Percentiles rank a stretch among this genome's conserved stretches.
Evolutionary conservation across 2,329 filamentous ascomycete genomes (phyloP).

Genomic region (Penicillium hesseltinei): DNA sequence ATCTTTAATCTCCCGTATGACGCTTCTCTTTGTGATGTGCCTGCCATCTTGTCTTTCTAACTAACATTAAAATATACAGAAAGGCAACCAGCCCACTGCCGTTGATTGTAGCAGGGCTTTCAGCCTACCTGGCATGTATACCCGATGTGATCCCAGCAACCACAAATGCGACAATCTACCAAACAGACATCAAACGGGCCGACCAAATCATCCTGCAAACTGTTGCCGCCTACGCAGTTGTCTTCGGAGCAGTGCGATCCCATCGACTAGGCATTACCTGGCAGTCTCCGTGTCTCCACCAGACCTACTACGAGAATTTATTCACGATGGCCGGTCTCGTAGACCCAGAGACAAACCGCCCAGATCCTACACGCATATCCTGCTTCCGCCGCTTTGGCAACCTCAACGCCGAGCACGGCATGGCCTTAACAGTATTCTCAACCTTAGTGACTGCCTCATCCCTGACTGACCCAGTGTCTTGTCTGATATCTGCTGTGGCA

Average conservation of each 20-base stretch:
- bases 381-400: conserved; percentile 56
- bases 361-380: conserved; percentile 48
- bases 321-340: conserved; percentile 55
- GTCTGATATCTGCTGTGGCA: conserved; percentile 53
- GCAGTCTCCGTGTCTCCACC: conserved; percentile 32
- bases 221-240: conserved; percentile 26
- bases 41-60: not conserved
- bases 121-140: conserved; percentile 26
- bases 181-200: conserved; percentile 15
- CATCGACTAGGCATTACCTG: conserved; percentile 26
- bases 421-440: conserved; percentile 58
- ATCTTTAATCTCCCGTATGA: conserved; percentile 29
- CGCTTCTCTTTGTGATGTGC: not conserved
- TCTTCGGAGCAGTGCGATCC: conserved; percentile 27
- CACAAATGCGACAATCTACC: conserved; percentile 24
- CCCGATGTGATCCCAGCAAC: conserved; percentile 24
- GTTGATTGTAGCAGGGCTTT: conserved; percentile 31
- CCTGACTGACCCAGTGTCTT: conserved; percentile 55
- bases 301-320: conserved; percentile 57
- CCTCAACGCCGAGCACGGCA: conserved; percentile 59
- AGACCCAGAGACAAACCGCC: conserved; percentile 48
- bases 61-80: conserved; percentile 3
- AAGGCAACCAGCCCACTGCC: conserved; percentile 23
- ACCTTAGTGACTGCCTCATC: conserved; percentile 57
- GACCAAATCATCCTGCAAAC: conserved; percentile 28